Conservation (phyloP, 805 yeast species). For the Nakazawaea holstii region DNA sequence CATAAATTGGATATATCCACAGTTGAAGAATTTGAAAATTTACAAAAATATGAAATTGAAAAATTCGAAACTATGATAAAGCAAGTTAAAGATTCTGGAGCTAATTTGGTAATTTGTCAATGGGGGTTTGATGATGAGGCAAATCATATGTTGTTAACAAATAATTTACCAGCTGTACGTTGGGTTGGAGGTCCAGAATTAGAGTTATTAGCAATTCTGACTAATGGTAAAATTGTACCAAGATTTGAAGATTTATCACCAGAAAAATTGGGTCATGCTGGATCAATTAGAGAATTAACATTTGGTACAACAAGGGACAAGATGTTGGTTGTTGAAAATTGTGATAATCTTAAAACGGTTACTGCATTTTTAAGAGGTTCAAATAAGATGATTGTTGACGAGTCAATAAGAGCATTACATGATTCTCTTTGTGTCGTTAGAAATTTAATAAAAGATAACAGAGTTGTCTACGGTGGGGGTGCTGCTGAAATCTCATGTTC, state of each 20-base stretch:
- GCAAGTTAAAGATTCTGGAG: slow-evolving; percentile 82
- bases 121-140: slow-evolving; percentile 99
- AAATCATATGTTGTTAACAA: slow-evolving; percentile 82
- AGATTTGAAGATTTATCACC: slow-evolving; percentile 86
- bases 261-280: slow-evolving; percentile 85
- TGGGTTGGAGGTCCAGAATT: slow-evolving; percentile 99
- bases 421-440: slow-evolving; percentile 97
- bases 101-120: slow-evolving; percentile 95
- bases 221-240: slow-evolving; percentile 95
- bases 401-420: slow-evolving; percentile 92
- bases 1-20: slow-evolving; percentile 90
- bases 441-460: slow-evolving; percentile 83
- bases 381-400: slow-evolving; percentile 96
- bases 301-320: slow-evolving; percentile 96
- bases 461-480: slow-evolving; percentile 99
- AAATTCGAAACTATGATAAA: slow-evolving; percentile 90
- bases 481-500: slow-evolving; percentile 96
- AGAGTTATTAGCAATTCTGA: slow-evolving; percentile 94
- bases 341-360: slow-evolving; percentile 81
- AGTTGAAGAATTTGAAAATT: slow-evolving; percentile 89
- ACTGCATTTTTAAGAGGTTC: slow-evolving; percentile 94
- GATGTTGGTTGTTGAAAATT: slow-evolving; percentile 91
- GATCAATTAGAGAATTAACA: slow-evolving; percentile 77
- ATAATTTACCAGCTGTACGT: slow-evolving; percentile 90
- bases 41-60: slow-evolving; percentile 89